Evolutionary conservation across 768 basidiomycete species (phyloP), one percentile per base, ranked within the genome.

Genomic region (Auricularia auricula-judae): DNA sequence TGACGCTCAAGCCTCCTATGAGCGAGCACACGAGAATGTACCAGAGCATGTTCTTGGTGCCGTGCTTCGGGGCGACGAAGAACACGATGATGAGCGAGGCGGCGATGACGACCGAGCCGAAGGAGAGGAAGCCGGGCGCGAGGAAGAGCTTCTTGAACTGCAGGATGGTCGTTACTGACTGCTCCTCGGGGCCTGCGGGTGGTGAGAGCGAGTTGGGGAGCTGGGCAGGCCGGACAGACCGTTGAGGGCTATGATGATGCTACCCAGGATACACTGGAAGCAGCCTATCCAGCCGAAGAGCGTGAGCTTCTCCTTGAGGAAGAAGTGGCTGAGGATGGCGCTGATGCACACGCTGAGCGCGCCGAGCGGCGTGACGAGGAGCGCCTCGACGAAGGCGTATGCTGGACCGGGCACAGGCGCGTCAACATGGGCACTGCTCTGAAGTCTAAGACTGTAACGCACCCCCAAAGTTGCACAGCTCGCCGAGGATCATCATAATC

Each of bases 381-480:
- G 77, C n/a, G 75, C 76, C 61, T 72, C 72, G 5, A 71, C 72
- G 67, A 76, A 75, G 1, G 75, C 75, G 65, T 75, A 73, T 63
- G 61, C 39, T 21, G 58, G 39, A 33, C 7, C 39, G 39, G 39
- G 7, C 12, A 34, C 21, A 47, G 42, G 11, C 12, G 21, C 23
- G 36, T 12, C 33, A 14, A 42, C 21, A 63, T 16, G 21, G 23
- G 66, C n/a, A 21, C 54, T 29, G 67, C 64, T 33, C 53, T 16
- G 64, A 62, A 53, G 8, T 7, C 39, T 8, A 14, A 14, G 1
- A 14, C 39, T 14, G 39, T 14, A 14, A 78, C 81, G 75, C 74
- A 92, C 87, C 91, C 59, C 85, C 82, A 77, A 90, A 91, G 76
- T 91, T 91, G 81, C 91, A 91, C 56, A 91, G 70, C 76, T 91